phyloP scores from a whole-genome alignment of 768 basidiomycete species.

The Phaffia australis region DNA sequence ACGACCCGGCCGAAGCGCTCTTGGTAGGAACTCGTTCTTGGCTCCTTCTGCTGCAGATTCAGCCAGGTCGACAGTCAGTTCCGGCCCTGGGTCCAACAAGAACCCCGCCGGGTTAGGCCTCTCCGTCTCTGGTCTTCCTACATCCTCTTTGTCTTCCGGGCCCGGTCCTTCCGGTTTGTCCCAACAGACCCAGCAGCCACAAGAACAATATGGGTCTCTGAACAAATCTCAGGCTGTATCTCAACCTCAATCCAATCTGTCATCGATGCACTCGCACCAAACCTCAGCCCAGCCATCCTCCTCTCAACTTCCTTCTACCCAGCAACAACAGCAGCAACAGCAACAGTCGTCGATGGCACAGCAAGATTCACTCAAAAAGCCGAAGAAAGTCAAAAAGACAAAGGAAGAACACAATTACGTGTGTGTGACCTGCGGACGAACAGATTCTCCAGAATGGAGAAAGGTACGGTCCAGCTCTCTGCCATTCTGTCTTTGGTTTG shows the following conservation, averaged over 20 bases:
- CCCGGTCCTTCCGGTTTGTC: not conserved
- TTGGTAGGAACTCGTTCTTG: not conserved
- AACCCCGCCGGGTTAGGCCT: no score
- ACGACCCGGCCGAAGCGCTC: not conserved
- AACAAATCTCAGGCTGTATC: no score
- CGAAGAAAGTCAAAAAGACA: conserved; percentile 30
- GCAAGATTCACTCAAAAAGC: conserved; percentile 23
- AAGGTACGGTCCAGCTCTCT: conserved; percentile 45
- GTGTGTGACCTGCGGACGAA: conserved; percentile 84
- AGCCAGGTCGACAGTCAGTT: no score
- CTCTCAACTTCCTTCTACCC: not conserved
- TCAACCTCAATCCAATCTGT: no score
- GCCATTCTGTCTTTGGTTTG: not conserved
- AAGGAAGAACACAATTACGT: conserved; percentile 58
- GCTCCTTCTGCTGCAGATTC: not conserved
- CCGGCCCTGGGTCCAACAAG: no score
- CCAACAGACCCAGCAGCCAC: no score
- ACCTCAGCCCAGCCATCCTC: not conserved
- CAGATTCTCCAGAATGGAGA: conserved; percentile 95
- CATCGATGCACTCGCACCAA: not conserved
- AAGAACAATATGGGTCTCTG: no score
- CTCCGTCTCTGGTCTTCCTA: no score
- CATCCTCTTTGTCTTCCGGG: conserved; percentile 1
- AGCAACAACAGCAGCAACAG: conserved; percentile 14
- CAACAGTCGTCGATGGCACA: conserved; percentile 4